Evolutionary conservation across 441 rosid species (phyloP).

Genomic region (Aquilaria agallochum): DNA sequence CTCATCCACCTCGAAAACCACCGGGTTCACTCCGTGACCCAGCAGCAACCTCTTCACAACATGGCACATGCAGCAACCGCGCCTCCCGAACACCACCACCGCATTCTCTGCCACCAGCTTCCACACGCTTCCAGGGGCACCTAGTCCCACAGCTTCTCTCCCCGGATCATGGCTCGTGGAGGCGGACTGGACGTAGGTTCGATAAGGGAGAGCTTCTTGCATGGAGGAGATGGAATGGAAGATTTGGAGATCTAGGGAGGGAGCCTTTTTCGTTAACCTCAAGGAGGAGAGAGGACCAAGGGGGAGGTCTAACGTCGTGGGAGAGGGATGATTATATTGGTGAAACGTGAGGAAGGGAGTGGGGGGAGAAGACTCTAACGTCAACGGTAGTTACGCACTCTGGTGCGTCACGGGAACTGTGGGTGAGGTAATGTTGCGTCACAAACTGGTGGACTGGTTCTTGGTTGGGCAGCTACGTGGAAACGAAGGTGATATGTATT

Average conservation of each 20-base stretch:
- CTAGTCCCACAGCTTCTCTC: neutral
- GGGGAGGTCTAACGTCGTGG: neutral
- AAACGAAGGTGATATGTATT: neutral
- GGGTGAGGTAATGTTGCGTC: slow-evolving; percentile 41
- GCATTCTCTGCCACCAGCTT: slow-evolving; percentile 60
- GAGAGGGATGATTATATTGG: neutral
- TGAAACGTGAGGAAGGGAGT: slow-evolving; percentile 7
- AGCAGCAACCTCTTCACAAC: slow-evolving; percentile 60
- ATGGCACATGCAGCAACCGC: slow-evolving; percentile 84
- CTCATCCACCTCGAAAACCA: slow-evolving; percentile 58
- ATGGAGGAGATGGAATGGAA: slow-evolving; percentile 16
- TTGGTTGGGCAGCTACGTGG: slow-evolving; percentile 6
- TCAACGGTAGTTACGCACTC: slow-evolving; percentile 55
- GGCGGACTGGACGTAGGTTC: slow-evolving; percentile 23
- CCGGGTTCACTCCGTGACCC: slow-evolving; percentile 76
- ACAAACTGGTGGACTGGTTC: slow-evolving; percentile 26
- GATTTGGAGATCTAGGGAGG: neutral
- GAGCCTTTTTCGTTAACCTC: neutral
- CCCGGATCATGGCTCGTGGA: neutral
- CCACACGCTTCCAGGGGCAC: slow-evolving; percentile 12
- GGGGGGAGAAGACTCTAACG: slow-evolving; percentile 38
- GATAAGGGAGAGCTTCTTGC: slow-evolving; percentile 65
- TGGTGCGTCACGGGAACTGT: slow-evolving; percentile 44
- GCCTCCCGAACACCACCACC: slow-evolving; percentile 59
- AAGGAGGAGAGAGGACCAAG: neutral